Evolutionary conservation across 208 protist species (phyloP).

Genomic region (Acanthamoeba royreba): DNA sequence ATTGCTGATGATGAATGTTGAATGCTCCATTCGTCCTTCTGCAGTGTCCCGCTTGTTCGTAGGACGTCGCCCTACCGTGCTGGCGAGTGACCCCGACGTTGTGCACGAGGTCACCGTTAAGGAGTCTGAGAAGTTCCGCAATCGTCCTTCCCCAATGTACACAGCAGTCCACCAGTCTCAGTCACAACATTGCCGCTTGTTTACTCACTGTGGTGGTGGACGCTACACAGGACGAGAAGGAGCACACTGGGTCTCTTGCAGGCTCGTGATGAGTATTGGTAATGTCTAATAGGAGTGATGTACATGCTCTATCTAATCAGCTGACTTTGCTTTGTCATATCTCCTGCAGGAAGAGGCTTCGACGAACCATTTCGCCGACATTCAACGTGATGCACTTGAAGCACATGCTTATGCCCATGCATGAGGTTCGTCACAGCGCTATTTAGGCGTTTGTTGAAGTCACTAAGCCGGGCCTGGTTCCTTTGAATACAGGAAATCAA

Average conservation of each 20-base stretch:
- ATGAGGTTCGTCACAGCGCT: neutral
- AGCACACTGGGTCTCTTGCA: neutral
- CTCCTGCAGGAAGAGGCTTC: neutral
- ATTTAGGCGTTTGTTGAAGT: neutral
- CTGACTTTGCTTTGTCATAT: neutral
- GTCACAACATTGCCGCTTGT: neutral
- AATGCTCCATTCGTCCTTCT: no score
- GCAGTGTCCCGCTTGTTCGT: neutral
- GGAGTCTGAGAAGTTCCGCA: neutral
- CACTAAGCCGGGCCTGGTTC: neutral
- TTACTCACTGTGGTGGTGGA: neutral
- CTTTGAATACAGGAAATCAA: neutral
- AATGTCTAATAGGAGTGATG: neutral
- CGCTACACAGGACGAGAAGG: no score
- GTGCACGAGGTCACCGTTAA: conserved; percentile 11
- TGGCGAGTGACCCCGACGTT: neutral
- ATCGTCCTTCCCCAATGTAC: neutral
- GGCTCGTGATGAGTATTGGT: neutral
- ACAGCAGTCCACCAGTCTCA: neutral
- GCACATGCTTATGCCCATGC: neutral
- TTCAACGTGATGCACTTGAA: conserved; percentile 44
- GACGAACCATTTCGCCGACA: neutral
- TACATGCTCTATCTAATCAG: neutral
- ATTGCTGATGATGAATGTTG: no score
- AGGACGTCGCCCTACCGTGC: neutral